Base-by-base conservation (phyloP, 176 grass and related monocot species). In the Microstegium vimineum region DNA sequence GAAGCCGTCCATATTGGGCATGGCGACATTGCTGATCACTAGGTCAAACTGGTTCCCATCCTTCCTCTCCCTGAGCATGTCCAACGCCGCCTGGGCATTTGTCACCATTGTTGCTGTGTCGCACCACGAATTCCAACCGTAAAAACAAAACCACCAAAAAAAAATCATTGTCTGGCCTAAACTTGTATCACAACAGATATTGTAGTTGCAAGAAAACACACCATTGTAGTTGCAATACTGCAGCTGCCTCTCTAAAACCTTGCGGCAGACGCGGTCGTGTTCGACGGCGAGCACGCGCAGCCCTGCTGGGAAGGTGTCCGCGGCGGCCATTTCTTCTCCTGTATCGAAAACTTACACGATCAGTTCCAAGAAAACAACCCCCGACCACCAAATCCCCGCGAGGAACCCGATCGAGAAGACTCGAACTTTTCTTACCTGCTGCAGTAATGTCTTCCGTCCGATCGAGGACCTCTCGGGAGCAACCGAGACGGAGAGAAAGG, bases 1-100 rank as follows among this genome's bases (percentile, higher is more conserved):
- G 83, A 97, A 91, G 25, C 91, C 91, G 4, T 93, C 91, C 43
- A 97, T 86, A 46, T 63, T 82, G 17, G 91, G 81, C 89, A 89
- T 91, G 69, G 79, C 70, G 23, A 93, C 88, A 26, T 96, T 86
- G 5, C 57, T 83, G 66, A 96, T 87, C 22, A 91, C 88, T 27
- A 93, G 77, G 67, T 93, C 82, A 26, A 87, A 91, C 46, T 77
- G 56, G 8, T 86, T 17, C 6, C 0, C 26, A 8, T 51, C 70
- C 23, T 63, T 84, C 26, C 76, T 81, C 80, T 83, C 77, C 69
- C 87, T 84, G 57, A 97, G 73, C 71, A 93, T 62, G 47, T 75
- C 66, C 64, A 97, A 26, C 38, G 86, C 94, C 6, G 3, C 63
- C 72, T 17, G 37, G 14, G 69, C 84, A 4, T 83, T 17, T 27